These are phyloP conservation scores for Botrytis byssoidea DNA, from an alignment of 2,329 filamentous ascomycete species.

Conservation along the genomic window DNA sequence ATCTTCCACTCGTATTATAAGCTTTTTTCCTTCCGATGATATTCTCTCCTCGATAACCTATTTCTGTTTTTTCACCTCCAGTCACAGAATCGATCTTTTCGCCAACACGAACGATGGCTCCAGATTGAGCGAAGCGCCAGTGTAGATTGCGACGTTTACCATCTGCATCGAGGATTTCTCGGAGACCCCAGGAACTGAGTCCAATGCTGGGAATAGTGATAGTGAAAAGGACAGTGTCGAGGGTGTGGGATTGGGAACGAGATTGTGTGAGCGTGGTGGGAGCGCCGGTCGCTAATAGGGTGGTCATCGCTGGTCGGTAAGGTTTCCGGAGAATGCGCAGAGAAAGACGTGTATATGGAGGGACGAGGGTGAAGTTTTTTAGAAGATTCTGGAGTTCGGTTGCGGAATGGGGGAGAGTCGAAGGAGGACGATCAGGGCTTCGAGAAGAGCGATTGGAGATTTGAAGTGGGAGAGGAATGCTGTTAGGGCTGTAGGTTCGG, in stretches of 20 bases:
- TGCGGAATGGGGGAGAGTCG: constrained; percentile 43
- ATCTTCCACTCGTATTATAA: constrained; percentile 28
- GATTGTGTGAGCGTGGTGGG: constrained; percentile 26
- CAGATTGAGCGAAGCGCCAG: constrained; percentile 35
- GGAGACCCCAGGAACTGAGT: constrained; percentile 6
- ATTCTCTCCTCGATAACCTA: constrained; percentile 12
- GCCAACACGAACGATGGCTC: constrained; percentile 24
- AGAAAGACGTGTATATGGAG: constrained; percentile 41
- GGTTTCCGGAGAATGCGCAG: constrained; percentile 40
- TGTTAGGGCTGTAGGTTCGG: constrained; percentile 40
- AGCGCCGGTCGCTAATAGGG: constrained; percentile 42
- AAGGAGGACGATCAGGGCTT: constrained; percentile 27
- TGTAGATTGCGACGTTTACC: constrained; percentile 37
- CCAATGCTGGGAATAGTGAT: not conserved
- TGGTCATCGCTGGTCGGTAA: constrained; percentile 37
- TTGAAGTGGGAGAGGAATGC: constrained; percentile 41
- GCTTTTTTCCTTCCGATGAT: constrained; percentile 7
- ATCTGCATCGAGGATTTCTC: constrained; percentile 32
- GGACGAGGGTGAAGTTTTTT: constrained; percentile 50
- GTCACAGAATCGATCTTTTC: not conserved
- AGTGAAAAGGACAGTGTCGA: constrained; percentile 8
- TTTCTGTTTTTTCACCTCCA: not conserved
- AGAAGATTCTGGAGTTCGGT: constrained; percentile 49
- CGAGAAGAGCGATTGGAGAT: constrained; percentile 33
- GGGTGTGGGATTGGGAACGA: not conserved